Percentiles rank a stretch among this genome's conserved stretches.
phyloP scores from a whole-genome alignment of 768 basidiomycete genomes.

The Cubamyces sp. region DNA sequence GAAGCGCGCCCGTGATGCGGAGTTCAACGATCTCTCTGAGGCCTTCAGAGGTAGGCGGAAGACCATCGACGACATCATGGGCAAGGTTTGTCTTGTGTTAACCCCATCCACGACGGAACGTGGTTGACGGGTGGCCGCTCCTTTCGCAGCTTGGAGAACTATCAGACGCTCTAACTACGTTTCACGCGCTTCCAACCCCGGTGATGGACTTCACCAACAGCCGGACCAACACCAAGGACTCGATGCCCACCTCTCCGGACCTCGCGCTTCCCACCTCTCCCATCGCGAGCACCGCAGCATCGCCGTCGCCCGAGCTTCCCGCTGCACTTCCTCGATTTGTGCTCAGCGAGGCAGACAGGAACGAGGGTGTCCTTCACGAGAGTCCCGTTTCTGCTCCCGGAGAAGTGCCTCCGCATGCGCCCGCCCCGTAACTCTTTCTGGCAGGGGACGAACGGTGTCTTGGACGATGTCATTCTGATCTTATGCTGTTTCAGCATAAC shows the following conservation, averaged over 20 bases:
- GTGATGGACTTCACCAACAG: conserved; percentile 40
- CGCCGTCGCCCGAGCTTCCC: conserved; percentile 24
- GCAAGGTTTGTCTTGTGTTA: conserved; percentile 51
- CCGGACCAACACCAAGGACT: conserved; percentile 39
- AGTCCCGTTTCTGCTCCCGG: conserved; percentile 19
- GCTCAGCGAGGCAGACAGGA: conserved; percentile 20
- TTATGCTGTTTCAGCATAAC: conserved; percentile 17
- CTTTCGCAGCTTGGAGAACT: conserved; percentile 60
- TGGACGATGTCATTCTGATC: not conserved
- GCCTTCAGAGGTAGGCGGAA: conserved; percentile 73
- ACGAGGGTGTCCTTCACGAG: conserved; percentile 22
- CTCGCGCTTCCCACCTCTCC: conserved; percentile 28
- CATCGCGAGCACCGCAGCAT: conserved; percentile 27
- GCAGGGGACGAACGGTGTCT: conserved; percentile 6
- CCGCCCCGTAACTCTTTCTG: conserved; percentile 10
- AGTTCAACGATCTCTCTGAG: conserved; percentile 68
- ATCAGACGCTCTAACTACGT: conserved; percentile 44
- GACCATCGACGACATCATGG: conserved; percentile 73
- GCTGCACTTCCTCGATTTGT: conserved; percentile 15
- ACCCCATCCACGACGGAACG: not conserved
- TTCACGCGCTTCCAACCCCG: conserved; percentile 49
- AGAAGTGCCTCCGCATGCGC: conserved; percentile 16
- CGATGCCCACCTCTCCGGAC: conserved; percentile 32
- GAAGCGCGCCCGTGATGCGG: conserved; percentile 56
- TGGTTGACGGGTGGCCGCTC: conserved; percentile 13